A percentile compares a stretch with the other conserved stretches of the same genome.
Evolutionary conservation across 148 eudicot genomes (phyloP).

Genomic region (Agrostemma githago): DNA sequence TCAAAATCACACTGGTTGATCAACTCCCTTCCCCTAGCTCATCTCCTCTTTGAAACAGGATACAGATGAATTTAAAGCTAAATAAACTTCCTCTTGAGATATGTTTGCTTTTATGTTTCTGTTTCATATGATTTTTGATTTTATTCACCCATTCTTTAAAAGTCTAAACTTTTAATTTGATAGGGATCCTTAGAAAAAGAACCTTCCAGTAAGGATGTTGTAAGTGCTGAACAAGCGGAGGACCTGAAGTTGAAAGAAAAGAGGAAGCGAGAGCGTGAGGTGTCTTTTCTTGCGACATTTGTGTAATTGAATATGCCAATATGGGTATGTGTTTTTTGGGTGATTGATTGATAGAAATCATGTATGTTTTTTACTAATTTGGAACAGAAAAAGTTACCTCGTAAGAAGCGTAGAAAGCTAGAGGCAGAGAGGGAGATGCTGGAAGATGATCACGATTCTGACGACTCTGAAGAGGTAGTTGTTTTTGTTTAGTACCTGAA

Average conservation of each 20-base stretch:
- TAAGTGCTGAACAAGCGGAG: conserved; percentile 88
- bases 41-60: background rate
- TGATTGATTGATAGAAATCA: background rate
- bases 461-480: conserved; percentile 36
- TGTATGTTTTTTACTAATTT: conserved; percentile 12
- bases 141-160: background rate
- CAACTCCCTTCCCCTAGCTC: background rate
- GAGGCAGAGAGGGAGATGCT: conserved; percentile 91
- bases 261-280: conserved; percentile 92
- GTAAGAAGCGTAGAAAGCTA: conserved; percentile 86
- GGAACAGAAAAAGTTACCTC: conserved; percentile 79
- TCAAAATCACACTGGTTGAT: background rate
- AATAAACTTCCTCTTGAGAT: background rate
- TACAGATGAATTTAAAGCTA: background rate
- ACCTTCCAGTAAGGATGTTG: conserved; percentile 39
- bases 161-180: background rate
- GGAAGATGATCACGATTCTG: conserved; percentile 61
- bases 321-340: background rate
- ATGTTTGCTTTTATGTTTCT: background rate
- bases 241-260: conserved; percentile 89
- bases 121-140: background rate
- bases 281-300: conserved; percentile 22
- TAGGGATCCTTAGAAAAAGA: conserved; percentile 48
- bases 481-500: background rate
- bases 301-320: background rate